Evolutionary conservation across 345 rosid genomes (phyloP).

Genomic region (Combretum micranthum): DNA sequence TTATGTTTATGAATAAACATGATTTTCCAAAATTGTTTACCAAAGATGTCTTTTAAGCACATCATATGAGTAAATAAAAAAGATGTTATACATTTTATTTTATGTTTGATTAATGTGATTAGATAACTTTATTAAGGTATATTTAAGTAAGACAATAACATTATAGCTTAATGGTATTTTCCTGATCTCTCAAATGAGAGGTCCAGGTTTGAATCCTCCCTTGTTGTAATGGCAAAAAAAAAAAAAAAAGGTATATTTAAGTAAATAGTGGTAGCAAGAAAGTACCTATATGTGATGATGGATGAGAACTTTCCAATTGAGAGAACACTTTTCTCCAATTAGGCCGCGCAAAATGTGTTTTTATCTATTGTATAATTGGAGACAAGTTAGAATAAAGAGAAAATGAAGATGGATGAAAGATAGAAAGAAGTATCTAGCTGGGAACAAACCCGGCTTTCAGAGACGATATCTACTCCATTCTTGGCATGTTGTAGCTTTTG

Average conservation of each 20-base stretch:
- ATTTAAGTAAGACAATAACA: too few species aligned
- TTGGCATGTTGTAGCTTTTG: constrained; percentile 92
- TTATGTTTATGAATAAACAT: too few species aligned
- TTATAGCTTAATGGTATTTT: too few species aligned
- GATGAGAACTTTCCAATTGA: constrained; percentile 46
- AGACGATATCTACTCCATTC: constrained; percentile 84
- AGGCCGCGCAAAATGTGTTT: constrained; percentile 91
- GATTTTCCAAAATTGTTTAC: too few species aligned
- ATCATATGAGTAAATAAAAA: neutral
- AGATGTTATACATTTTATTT: neutral
- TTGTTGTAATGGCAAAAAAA: too few species aligned
- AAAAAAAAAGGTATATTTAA: too few species aligned
- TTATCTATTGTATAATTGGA: constrained; percentile 41
- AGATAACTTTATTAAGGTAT: too few species aligned
- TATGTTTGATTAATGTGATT: too few species aligned
- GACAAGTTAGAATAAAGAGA: neutral
- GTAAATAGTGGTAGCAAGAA: neutral
- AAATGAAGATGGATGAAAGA: neutral
- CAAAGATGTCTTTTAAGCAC: too few species aligned
- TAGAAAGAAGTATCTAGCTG: neutral
- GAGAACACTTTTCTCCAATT: constrained; percentile 88
- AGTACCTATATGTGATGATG: constrained; percentile 61
- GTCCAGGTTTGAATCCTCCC: too few species aligned
- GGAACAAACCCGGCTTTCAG: constrained; percentile 59
- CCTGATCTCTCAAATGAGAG: too few species aligned